Evolutionary conservation across 805 yeast species (phyloP), one percentile per base, ranked within the genome.

Genomic region (Hanseniaspora jakobsenii): DNA sequence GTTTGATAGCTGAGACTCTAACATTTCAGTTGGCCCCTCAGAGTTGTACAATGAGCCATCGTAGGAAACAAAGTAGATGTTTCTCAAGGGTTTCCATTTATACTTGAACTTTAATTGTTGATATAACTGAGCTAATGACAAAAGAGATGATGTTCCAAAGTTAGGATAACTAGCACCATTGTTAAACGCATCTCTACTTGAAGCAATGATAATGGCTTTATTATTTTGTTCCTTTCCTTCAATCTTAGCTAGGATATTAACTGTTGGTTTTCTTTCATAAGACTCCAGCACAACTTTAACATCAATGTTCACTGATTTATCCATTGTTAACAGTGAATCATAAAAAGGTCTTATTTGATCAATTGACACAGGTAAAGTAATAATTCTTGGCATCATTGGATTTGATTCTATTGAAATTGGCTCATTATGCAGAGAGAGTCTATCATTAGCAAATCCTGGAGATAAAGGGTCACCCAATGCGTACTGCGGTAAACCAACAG

Each of bases 1-100:
- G 31, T 67, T 69, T 19, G 71, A 69, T n/a, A 64, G 58, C 47
- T 71, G 70, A 29, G 67, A 63, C 52, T 80, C 82, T 6, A 78
- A 67, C 71, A 87, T 77, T 54, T 81, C 89, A 0, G 86, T 70
- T n/a, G 83, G 69, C 0, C 97, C 97, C 0, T 91, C 94, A 51
- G 70, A 64, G 56, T 86, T 86, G 54, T 80, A 85, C 49, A 78
- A 76, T 0, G 81, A 65, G 1, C 82, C 95, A 53, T 87, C 94
- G 65, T 81, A 85, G 0, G 94, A 82, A 0, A 76, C 75, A 62
- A 87, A 86, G 55, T 79, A 78, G 12, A 87, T 77, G 3, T 87
- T 70, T 58, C 97, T 71, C 31, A 85, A 60, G 0, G 97, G 96
- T 36, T 67, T 65, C 96, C 96, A 87, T 48, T 77, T 75, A 52